A percentile compares a stretch with the other conserved stretches of the same genome.
These are phyloP conservation scores for Hyaloscypha variabilis DNA, from an alignment of 495 filamentous ascomycete genomes.

Conservation along the genomic window DNA sequence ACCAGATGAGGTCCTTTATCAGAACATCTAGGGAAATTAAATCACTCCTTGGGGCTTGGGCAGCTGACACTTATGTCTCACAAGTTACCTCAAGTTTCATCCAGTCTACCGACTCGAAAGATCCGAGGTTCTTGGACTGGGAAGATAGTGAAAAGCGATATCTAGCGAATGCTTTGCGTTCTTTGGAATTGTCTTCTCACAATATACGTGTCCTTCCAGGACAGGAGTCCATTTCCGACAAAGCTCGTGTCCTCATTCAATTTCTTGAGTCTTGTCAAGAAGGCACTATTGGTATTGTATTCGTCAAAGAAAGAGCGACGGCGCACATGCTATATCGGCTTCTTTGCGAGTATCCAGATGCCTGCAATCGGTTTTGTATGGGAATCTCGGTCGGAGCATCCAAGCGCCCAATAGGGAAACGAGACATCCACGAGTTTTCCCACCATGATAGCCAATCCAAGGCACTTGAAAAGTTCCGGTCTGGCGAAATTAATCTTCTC, in stretches of 20 bases:
- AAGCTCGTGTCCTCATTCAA: conserved; percentile 13
- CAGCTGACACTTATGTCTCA: conserved; percentile 2
- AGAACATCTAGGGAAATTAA: not conserved
- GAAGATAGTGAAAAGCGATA: conserved; percentile 55
- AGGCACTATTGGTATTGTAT: conserved; percentile 56
- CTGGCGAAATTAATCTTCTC: conserved; percentile 71
- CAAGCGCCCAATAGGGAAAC: conserved; percentile 44
- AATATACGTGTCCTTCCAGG: conserved; percentile 17
- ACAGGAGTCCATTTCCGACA: conserved; percentile 9
- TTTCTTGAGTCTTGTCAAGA: conserved; percentile 10
- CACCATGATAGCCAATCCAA: conserved; percentile 53
- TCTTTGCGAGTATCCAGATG: conserved; percentile 60
- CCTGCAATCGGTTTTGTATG: conserved; percentile 54
- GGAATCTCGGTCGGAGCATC: conserved; percentile 76
- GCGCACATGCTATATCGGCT: conserved; percentile 68
- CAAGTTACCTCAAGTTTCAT: conserved; percentile 10
- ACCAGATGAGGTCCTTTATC: not conserved
- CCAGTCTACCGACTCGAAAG: conserved; percentile 7
- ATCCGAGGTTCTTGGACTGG: conserved; percentile 6
- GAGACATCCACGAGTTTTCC: conserved; percentile 61
- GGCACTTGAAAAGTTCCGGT: conserved; percentile 69
- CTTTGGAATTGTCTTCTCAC: conserved; percentile 38
- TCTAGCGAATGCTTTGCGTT: conserved; percentile 51
- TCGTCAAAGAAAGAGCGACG: conserved; percentile 71
- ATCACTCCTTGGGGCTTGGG: not conserved